Conservation (phyloP, 176 grass and related monocot genomes). For the Cenchrus americanus region DNA sequence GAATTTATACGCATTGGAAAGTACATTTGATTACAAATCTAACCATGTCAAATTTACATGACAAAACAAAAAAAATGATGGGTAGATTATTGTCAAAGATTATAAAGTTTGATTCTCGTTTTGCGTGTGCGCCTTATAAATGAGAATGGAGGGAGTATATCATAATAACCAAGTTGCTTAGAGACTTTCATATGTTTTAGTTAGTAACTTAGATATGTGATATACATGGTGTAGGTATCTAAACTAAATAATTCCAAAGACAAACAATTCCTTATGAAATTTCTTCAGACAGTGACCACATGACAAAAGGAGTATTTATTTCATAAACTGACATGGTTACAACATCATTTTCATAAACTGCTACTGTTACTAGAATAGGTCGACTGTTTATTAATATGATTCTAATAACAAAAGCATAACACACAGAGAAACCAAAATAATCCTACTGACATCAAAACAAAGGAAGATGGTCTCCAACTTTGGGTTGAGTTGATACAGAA, state of each 20-base stretch:
- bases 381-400: conserved; percentile 8
- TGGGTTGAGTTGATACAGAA: background rate
- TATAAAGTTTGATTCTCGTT: too few species aligned
- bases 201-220: background rate
- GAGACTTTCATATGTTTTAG: background rate
- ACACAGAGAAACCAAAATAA: background rate
- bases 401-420: background rate
- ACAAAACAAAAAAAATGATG: too few species aligned
- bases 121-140: too few species aligned
- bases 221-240: background rate
- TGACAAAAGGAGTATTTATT: conserved; percentile 1
- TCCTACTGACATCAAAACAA: background rate
- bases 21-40: too few species aligned
- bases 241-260: background rate
- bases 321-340: background rate
- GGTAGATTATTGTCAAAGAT: too few species aligned
- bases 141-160: too few species aligned
- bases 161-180: background rate
- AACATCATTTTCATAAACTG: background rate
- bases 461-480: background rate
- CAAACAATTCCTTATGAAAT: background rate
- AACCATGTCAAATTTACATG: too few species aligned
- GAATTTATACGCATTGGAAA: too few species aligned
- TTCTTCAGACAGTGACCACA: background rate
- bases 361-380: background rate